These are phyloP conservation scores for Papiliotrema flavescens DNA, from an alignment of 1,284 basidiomycete species.

Conservation along the genomic window DNA sequence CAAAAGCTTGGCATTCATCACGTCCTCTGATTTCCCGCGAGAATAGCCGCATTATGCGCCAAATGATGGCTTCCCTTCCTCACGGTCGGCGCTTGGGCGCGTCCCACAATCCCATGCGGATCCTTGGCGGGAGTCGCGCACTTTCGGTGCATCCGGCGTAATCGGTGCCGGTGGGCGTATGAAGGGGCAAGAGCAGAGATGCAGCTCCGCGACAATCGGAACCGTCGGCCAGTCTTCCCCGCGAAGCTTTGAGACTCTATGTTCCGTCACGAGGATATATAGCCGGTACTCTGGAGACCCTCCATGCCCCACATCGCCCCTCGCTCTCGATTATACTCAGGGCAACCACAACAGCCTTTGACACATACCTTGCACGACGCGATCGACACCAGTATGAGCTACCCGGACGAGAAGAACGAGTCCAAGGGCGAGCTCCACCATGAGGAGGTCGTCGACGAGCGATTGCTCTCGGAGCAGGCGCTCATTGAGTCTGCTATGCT, in stretches of 20 bases:
- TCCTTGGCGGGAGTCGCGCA: too few species aligned
- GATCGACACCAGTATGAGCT: neutral
- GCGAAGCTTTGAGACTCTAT: too few species aligned
- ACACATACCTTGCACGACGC: neutral
- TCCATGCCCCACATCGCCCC: neutral
- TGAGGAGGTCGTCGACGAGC: neutral
- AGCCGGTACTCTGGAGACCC: neutral
- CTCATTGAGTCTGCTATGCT: slow-evolving; percentile 1
- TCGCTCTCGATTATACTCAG: neutral
- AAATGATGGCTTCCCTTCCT: too few species aligned
- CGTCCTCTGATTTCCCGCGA: too few species aligned
- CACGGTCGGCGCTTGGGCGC: too few species aligned
- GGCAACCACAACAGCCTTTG: neutral
- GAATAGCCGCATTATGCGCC: too few species aligned
- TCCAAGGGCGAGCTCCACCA: neutral
- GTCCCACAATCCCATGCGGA: too few species aligned
- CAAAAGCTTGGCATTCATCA: too few species aligned
- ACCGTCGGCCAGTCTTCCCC: neutral
- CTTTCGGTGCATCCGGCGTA: neutral
- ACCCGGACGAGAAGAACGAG: neutral
- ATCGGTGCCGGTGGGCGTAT: neutral
- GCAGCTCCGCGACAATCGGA: neutral
- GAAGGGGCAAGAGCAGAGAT: neutral
- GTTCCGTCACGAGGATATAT: neutral
- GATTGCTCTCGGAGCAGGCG: neutral